Conservation (phyloP, 169 alveolate genomes). For the Fabrea salina region DNA sequence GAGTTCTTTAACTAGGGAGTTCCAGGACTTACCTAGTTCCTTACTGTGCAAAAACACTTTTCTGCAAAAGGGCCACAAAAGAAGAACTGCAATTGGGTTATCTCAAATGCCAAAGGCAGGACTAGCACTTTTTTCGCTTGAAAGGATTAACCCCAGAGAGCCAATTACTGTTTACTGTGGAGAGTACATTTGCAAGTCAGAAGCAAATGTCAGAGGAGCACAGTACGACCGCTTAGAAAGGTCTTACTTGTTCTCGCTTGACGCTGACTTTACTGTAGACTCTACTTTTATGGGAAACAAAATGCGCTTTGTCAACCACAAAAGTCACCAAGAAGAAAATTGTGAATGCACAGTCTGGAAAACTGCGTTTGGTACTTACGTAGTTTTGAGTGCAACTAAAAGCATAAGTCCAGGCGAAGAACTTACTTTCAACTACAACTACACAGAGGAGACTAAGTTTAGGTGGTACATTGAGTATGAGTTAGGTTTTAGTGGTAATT, state of each 20-base stretch:
- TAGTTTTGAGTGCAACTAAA: not conserved
- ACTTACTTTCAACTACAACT: not conserved
- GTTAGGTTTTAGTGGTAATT: not conserved
- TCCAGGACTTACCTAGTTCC: too few species aligned
- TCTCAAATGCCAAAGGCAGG: not conserved
- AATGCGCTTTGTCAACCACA: constrained; percentile 24
- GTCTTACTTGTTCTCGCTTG: not conserved
- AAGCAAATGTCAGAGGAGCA: constrained; percentile 21
- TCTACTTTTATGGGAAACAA: constrained; percentile 8
- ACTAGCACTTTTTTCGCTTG: not conserved
- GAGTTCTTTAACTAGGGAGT: not conserved
- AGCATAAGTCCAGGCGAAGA: not conserved
- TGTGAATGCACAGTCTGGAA: not conserved
- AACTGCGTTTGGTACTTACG: not conserved
- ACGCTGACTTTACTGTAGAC: not conserved
- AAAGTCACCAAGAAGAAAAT: constrained; percentile 14
- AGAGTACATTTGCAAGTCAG: not conserved
- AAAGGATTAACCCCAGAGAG: not conserved
- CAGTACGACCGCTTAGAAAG: not conserved
- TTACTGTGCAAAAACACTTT: too few species aligned
- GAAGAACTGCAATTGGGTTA: not conserved
- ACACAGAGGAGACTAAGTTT: not conserved
- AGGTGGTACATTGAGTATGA: constrained; percentile 22
- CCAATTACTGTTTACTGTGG: not conserved
- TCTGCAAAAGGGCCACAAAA: too few species aligned